Evolutionary conservation across 352 stramenopile species (phyloP), one percentile per base, ranked within the genome.

Genomic region (Globisporangium irregulare): DNA sequence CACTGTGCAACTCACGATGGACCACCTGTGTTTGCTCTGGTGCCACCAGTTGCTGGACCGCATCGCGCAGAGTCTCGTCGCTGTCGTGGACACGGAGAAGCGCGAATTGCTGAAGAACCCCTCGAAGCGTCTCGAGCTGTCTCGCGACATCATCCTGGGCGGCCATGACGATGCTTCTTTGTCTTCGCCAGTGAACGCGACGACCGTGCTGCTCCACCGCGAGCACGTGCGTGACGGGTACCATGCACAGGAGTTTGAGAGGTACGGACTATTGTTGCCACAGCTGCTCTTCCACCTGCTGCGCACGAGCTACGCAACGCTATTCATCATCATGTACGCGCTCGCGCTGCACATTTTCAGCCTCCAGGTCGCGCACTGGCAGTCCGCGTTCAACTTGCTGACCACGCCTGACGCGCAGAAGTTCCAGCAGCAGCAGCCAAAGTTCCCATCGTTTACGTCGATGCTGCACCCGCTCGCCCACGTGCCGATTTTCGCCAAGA

Each of bases 11-110:
- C 72, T 84, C 29, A 77, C 87, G 1, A 81, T 95, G 55, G 89
- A 95, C 59, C 89, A 97, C 51, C 73, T 92, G 22, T 93, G 88
- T 62, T 68, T 97, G 64, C 68, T 94, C 24, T 97, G 89, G 89
- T 97, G 89, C 65, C 82, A 93, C 70, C 82, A 95, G 34, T 72
- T 97, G 34, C 72, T 97, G 14, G 76, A 88, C 27, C 69, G 70
- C 36, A 75, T 97, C 4, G 84, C 86, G 0, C 62, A 78, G 36
- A 92, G 85, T 59, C 71, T 95, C 62, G 72, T 87, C 48, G 80
- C 77, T n/a, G 70, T 84, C 0, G 75, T 94, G 8, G 80, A 96
- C 64, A 59, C 72, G 0, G 66, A 82, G 1, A 84, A 72, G 1
- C 75, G 73, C 3, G 72, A 79, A 7, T 59, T 94, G 1, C 61